Evolutionary conservation across 2,329 filamentous ascomycete genomes (phyloP), one percentile per base, ranked within the genome.

Genomic region (Dothidotthia symphoricarpi): DNA sequence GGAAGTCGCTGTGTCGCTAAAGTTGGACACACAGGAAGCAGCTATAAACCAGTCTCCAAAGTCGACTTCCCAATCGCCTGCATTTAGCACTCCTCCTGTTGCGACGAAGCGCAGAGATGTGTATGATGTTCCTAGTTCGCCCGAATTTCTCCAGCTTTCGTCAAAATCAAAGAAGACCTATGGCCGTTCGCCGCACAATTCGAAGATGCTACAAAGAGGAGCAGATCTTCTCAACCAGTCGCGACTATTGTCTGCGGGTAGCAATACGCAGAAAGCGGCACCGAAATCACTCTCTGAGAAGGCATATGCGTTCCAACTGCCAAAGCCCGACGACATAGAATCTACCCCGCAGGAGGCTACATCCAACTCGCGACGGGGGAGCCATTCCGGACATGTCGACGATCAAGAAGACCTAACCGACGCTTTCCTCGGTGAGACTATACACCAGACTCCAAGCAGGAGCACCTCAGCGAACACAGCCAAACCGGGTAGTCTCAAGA

Each of bases 121-220:
- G n/a, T 55, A 53, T 26, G 43, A 49, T 3, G 35, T 51, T 1
- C 43, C 52, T 8, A 43, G 41, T 25, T 54, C 54, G 4, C 52
- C 52, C 3, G 47, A 52, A 3, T 45, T 49, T 16, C 29, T 51
- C 24, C 29, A 34, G 11, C 54, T 49, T 32, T 28, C 19, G 13
- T 32, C 26, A 6, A 28, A 28, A 13, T 6, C 6, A 10, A 13
- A 24, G 6, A 43, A 17, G 15, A 57, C 48, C 3, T 56, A 56
- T 28, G 41, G 41, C 15, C 48, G 40, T 17, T 45, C 39, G 15
- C 42, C 50, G 8, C 42, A 36, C 5, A 45, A 40, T 17, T 28
- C 45, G 8, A 42, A 29, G 9, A 33, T 33, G 12, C 12, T 42
- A 5, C 43, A 45, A 17, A 45, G 36, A 15, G 45, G 44, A 10